phyloP scores from a whole-genome alignment of 2,329 filamentous ascomycete genomes.

The Cladosporium sphaerospermum region DNA sequence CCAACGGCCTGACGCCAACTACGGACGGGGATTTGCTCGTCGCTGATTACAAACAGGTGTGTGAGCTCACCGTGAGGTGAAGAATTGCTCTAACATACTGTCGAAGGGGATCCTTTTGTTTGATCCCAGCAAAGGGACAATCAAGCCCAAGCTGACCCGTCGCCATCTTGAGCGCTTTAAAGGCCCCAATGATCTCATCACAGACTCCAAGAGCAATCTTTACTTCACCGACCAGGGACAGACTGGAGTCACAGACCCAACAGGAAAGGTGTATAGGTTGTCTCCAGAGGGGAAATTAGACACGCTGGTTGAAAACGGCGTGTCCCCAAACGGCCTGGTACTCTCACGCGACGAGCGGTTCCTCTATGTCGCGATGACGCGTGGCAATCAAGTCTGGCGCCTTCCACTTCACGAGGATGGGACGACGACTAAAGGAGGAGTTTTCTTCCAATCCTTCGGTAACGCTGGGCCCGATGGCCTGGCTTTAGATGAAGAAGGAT shows the following conservation, averaged over 20 bases:
- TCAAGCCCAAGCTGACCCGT: constrained; percentile 30
- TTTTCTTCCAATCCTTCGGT: constrained; percentile 39
- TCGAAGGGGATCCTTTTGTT: constrained; percentile 34
- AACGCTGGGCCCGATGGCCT: constrained; percentile 37
- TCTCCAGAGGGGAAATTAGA: constrained; percentile 33
- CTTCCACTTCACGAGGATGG: constrained; percentile 36
- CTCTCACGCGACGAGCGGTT: constrained; percentile 31
- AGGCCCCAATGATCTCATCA: constrained; percentile 38
- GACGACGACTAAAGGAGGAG: constrained; percentile 33
- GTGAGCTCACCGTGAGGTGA: not conserved
- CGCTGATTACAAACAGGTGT: constrained; percentile 40
- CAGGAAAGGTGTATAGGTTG: constrained; percentile 36
- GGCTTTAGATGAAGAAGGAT: constrained; percentile 34
- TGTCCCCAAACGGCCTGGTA: constrained; percentile 4
- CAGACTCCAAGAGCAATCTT: constrained; percentile 33
- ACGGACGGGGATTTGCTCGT: constrained; percentile 32
- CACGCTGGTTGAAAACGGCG: constrained; percentile 1
- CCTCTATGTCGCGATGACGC: constrained; percentile 37
- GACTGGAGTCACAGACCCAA: constrained; percentile 39
- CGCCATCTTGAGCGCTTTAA: constrained; percentile 40
- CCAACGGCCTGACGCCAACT: constrained; percentile 35
- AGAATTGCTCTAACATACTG: not conserved
- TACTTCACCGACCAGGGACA: constrained; percentile 44
- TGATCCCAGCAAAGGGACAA: constrained; percentile 25
- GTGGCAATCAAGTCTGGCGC: constrained; percentile 39